These are phyloP conservation scores for Leccinum truebloodii DNA, from an alignment of 768 basidiomycete genomes.

Conservation along the genomic window DNA sequence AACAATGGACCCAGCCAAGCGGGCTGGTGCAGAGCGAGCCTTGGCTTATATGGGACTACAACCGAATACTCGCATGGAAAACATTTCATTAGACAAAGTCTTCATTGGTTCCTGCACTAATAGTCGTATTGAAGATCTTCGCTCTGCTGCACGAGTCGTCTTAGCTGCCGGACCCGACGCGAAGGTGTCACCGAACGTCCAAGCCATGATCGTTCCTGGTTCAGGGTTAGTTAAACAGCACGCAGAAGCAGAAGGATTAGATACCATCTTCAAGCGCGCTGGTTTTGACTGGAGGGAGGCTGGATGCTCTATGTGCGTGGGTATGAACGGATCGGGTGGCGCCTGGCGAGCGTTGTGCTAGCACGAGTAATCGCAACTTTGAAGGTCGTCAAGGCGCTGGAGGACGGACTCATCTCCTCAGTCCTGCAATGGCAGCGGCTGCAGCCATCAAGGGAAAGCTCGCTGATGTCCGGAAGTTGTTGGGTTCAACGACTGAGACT, in stretches of 20 bases:
- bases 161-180: conserved; percentile 71
- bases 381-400: conserved; percentile 88
- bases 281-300: conserved; percentile 97
- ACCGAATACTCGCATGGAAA: conserved; percentile 76
- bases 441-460: conserved; percentile 85
- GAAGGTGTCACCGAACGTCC: conserved; percentile 70
- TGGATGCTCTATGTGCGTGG: conserved; percentile 94
- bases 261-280: conserved; percentile 82
- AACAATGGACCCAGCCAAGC: conserved; percentile 64
- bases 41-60: conserved; percentile 86
- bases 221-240: conserved; percentile 90
- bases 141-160: conserved; percentile 76
- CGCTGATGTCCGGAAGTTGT: conserved; percentile 79
- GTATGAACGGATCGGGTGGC: conserved; percentile 93
- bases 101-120: conserved; percentile 97
- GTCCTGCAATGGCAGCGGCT: conserved; percentile 91
- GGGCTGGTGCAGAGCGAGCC: conserved; percentile 70
- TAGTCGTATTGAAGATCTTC: conserved; percentile 90
- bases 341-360: conserved; percentile 84
- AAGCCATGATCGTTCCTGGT: conserved; percentile 92
- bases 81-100: conserved; percentile 81
- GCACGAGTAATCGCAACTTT: conserved; percentile 92
- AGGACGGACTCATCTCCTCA: conserved; percentile 86
- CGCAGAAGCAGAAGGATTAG: conserved; percentile 87
- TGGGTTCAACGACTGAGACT: conserved; percentile 48